A percentile compares a stretch with the other conserved stretches of the same genome.
Conservation (phyloP, 2,329 filamentous ascomycete species). For the Verticillium isaacii region DNA sequence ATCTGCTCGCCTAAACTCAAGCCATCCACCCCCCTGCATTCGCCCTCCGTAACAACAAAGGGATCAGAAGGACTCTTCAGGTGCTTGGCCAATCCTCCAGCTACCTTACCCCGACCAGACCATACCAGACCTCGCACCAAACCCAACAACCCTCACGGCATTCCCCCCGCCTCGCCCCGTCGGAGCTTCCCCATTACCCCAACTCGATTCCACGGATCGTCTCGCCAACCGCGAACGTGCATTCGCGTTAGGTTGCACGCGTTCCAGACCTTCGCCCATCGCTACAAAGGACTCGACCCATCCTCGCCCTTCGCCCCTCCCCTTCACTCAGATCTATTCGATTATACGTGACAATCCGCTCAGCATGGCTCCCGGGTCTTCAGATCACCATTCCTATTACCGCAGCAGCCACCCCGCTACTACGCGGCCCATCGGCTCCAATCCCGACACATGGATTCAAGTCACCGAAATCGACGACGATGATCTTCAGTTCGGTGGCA, state of each 20-base stretch:
- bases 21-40: not conserved
- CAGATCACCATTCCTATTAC: not conserved
- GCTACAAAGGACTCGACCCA: not conserved
- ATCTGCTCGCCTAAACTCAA: not conserved
- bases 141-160: not conserved
- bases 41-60: not conserved
- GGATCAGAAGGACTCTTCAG: not conserved
- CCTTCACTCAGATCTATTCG: not conserved
- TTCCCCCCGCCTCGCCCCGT: not conserved
- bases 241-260: not conserved
- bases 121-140: not conserved
- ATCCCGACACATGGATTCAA: conserved; percentile 41
- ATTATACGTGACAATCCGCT: not conserved
- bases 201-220: not conserved
- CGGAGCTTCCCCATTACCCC: not conserved
- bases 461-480: conserved; percentile 57
- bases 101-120: not conserved
- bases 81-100: not conserved
- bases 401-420: not conserved
- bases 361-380: conserved; percentile 1
- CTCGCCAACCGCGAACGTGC: not conserved
- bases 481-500: conserved; percentile 56
- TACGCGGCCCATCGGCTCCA: conserved; percentile 19
- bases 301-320: not conserved
- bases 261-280: not conserved